Conservation (phyloP, 1,139 yeast species). For the Hanseniaspora uvarum region DNA sequence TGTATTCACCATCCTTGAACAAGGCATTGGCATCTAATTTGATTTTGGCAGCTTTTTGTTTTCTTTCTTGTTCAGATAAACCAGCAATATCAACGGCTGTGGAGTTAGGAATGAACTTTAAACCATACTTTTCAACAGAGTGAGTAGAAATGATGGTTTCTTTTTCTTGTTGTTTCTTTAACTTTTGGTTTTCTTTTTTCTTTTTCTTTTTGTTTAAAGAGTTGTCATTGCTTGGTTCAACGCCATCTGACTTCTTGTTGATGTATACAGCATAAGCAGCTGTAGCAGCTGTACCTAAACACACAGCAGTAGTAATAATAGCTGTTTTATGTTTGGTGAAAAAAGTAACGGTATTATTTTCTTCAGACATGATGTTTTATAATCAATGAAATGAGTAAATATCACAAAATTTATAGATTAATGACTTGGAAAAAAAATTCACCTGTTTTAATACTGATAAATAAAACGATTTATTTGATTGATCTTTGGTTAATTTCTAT, state of each 20-base stretch:
- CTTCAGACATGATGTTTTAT: constrained; percentile 20
- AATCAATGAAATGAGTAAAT: not conserved
- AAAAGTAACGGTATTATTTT: constrained; percentile 32
- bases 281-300: constrained; percentile 54
- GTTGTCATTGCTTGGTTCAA: constrained; percentile 20
- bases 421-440: not conserved
- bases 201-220: constrained; percentile 32
- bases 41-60: constrained; percentile 61
- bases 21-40: constrained; percentile 83
- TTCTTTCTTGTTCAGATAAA: constrained; percentile 45
- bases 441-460: not conserved
- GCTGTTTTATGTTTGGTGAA: constrained; percentile 51
- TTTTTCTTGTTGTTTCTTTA: constrained; percentile 37
- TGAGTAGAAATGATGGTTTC: constrained; percentile 27
- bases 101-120: constrained; percentile 32
- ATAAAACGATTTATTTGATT: not conserved
- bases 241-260: constrained; percentile 20
- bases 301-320: constrained; percentile 51
- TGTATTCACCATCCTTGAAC: constrained; percentile 60
- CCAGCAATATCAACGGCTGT: constrained; percentile 51
- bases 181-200: constrained; percentile 35
- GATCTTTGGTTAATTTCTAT: not conserved
- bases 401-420: no score
- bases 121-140: constrained; percentile 22
- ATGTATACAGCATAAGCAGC: constrained; percentile 42